These are phyloP conservation scores for Arthrobotrys pseudoclavata DNA, from an alignment of 2,329 filamentous ascomycete species.

Conservation along the genomic window DNA sequence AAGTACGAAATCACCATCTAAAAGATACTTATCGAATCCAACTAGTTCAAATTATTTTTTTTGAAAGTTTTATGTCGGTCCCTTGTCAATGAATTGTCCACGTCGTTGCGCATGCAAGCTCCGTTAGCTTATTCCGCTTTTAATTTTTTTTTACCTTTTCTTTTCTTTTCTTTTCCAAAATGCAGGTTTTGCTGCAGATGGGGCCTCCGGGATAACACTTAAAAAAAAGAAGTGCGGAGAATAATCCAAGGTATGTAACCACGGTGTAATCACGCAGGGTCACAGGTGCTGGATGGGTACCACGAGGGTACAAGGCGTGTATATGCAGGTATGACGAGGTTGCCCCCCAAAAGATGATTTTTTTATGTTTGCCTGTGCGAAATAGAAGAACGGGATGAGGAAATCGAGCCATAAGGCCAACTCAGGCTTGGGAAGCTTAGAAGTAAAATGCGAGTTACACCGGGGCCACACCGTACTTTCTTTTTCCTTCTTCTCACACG, in stretches of 20 bases:
- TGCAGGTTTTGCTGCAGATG: slow-evolving; percentile 43
- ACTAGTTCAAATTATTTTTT: slow-evolving; percentile 39
- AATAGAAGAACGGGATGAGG: slow-evolving; percentile 50
- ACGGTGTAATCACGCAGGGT: slow-evolving; percentile 32
- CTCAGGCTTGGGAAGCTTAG: slow-evolving; percentile 52
- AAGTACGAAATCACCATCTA: slow-evolving; percentile 1
- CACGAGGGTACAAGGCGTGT: slow-evolving; percentile 50
- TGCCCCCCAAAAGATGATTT: slow-evolving; percentile 30
- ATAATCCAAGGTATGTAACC: slow-evolving; percentile 56
- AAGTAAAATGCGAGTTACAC: slow-evolving; percentile 35
- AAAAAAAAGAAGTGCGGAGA: slow-evolving; percentile 39
- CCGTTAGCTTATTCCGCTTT: slow-evolving; percentile 56
- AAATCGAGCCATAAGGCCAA: slow-evolving; percentile 52
- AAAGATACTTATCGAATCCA: slow-evolving; percentile 11
- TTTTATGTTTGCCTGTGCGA: slow-evolving; percentile 8
- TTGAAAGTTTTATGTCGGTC: slow-evolving; percentile 47
- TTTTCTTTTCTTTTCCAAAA: slow-evolving; percentile 41
- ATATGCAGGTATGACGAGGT: slow-evolving; percentile 60
- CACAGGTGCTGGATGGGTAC: slow-evolving; percentile 40
- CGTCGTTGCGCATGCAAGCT: slow-evolving; percentile 60
- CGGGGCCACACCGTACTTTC: slow-evolving; percentile 35
- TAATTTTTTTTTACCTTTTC: slow-evolving; percentile 30
- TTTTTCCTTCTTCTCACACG: background rate
- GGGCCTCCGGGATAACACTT: slow-evolving; percentile 40
- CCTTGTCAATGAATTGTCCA: slow-evolving; percentile 60